phyloP scores from a whole-genome alignment of 768 basidiomycete genomes.

The Suillus clintonianus region DNA sequence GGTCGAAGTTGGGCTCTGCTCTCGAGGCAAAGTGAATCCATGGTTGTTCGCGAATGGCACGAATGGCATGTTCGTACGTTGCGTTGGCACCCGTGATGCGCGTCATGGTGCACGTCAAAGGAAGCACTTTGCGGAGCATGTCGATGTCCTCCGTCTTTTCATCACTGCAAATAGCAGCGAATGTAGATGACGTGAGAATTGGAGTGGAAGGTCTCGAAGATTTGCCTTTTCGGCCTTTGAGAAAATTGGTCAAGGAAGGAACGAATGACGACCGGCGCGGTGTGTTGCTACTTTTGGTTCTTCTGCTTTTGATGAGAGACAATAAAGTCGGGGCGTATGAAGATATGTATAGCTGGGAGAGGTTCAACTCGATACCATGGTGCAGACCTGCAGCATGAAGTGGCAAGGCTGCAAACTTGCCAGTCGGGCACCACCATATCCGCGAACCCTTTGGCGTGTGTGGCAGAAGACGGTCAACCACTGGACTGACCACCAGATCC shows the following conservation, averaged over 20 bases:
- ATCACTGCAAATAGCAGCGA: not conserved
- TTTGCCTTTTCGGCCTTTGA: slow-evolving; percentile 8
- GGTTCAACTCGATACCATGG: slow-evolving; percentile 11
- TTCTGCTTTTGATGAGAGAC: slow-evolving; percentile 24
- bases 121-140: slow-evolving; percentile 20
- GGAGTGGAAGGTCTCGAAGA: not conserved
- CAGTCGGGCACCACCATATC: slow-evolving; percentile 34
- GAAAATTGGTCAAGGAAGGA: slow-evolving; percentile 20
- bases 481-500: slow-evolving; percentile 19
- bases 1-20: slow-evolving; percentile 29
- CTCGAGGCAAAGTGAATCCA: slow-evolving; percentile 44
- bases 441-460: slow-evolving; percentile 14
- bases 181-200: not conserved
- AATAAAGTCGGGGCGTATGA: slow-evolving; percentile 33
- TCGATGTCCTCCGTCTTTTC: slow-evolving; percentile 7
- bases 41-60: slow-evolving; percentile 15
- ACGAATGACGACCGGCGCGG: slow-evolving; percentile 23
- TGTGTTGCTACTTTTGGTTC: not conserved
- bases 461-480: slow-evolving; percentile 19
- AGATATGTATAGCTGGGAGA: slow-evolving; percentile 30
- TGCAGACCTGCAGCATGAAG: slow-evolving; percentile 29
- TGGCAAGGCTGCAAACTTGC: slow-evolving; percentile 24
- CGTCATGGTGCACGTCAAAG: slow-evolving; percentile 20
- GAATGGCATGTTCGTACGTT: slow-evolving; percentile 3
- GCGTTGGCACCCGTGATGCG: slow-evolving; percentile 22